phyloP scores from a whole-genome alignment of 2,329 filamentous ascomycete genomes.

The Alternaria tenuissima region DNA sequence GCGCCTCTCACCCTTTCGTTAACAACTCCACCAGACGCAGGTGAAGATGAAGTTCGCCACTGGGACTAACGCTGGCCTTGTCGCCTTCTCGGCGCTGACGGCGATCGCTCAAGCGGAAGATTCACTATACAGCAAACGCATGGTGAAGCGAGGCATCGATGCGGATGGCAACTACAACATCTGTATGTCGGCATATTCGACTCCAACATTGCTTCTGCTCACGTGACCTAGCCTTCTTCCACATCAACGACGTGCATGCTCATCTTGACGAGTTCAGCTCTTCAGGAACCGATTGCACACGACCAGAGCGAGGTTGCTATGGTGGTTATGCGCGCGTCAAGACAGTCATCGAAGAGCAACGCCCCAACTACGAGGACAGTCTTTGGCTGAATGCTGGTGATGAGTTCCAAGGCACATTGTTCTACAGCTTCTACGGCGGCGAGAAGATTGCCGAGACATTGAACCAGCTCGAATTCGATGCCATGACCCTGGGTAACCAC shows the following conservation, averaged over 20 bases:
- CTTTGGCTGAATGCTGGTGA: constrained; percentile 73
- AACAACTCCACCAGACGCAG: neutral
- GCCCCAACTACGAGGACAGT: constrained; percentile 66
- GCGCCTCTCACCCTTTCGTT: neutral
- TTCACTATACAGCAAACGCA: constrained; percentile 38
- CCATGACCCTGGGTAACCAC: constrained; percentile 62
- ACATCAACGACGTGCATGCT: constrained; percentile 74
- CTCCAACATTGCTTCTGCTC: neutral
- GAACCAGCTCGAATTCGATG: constrained; percentile 71
- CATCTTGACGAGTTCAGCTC: constrained; percentile 70
- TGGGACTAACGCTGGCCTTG: constrained; percentile 18
- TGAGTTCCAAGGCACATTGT: constrained; percentile 74
- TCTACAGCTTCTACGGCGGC: constrained; percentile 71
- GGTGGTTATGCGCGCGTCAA: constrained; percentile 73
- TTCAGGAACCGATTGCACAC: constrained; percentile 68
- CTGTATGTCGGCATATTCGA: constrained; percentile 26
- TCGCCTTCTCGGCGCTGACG: constrained; percentile 34
- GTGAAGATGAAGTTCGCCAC: constrained; percentile 36
- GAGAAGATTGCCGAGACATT: constrained; percentile 74
- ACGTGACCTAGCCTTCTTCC: constrained; percentile 64
- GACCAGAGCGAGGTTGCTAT: constrained; percentile 65
- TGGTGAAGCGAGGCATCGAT: constrained; percentile 44
- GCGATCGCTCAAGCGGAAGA: constrained; percentile 35
- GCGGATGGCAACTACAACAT: constrained; percentile 47
- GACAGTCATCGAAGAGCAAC: constrained; percentile 65